phyloP scores from a whole-genome alignment of 805 yeast genomes.

The Kodamaea restingae region DNA sequence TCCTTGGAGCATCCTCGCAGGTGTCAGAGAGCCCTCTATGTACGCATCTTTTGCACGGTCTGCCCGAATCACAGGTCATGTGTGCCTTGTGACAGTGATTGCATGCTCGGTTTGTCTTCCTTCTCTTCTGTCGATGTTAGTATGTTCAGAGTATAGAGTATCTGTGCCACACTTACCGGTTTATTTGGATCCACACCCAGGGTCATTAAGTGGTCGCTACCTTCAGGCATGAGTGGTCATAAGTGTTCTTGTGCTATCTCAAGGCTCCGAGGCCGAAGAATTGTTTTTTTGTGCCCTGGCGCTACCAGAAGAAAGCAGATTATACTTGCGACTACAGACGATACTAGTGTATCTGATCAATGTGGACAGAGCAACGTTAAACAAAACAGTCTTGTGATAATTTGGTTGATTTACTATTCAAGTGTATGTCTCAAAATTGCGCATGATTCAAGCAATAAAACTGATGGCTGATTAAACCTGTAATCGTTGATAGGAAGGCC shows the following conservation, averaged over 20 bases:
- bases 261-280: constrained; percentile 9
- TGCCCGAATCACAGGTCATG: constrained; percentile 80
- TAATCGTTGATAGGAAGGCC: no score
- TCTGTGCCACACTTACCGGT: constrained; percentile 6
- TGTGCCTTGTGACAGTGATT: constrained; percentile 88
- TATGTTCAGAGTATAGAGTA: not conserved
- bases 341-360: no score
- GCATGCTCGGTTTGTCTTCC: constrained; percentile 84
- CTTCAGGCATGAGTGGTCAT: constrained; percentile 3
- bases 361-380: no score
- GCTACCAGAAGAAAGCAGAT: no score
- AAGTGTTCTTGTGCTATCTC: not conserved
- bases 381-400: no score
- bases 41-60: constrained; percentile 82
- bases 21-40: constrained; percentile 60
- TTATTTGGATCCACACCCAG: not conserved
- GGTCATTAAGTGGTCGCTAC: not conserved
- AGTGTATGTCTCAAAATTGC: no score
- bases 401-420: no score
- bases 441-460: no score
- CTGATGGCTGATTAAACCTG: no score
- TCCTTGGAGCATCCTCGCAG: constrained; percentile 89
- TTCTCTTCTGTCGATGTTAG: constrained; percentile 29
- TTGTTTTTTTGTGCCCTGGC: not conserved
- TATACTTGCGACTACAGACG: no score